phyloP scores from a whole-genome alignment of 2,329 filamentous ascomycete species.

The Orbilia javanica region DNA sequence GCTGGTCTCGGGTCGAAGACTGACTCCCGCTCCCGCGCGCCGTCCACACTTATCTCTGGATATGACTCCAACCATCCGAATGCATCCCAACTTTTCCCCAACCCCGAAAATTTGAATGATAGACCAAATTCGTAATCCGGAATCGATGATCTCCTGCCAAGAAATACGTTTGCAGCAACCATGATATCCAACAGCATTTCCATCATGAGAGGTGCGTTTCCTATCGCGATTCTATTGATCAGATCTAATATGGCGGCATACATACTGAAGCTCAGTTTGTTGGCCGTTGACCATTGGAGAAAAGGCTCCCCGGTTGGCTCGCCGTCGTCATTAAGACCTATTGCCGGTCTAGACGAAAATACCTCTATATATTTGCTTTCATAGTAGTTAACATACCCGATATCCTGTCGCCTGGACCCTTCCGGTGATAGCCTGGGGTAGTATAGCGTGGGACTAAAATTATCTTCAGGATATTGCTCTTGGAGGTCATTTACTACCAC shows the following conservation, averaged over 20 bases:
- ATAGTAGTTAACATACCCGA: slow-evolving; percentile 9
- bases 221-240: neutral
- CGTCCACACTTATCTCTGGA: slow-evolving; percentile 5
- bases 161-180: slow-evolving; percentile 14
- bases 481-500: neutral
- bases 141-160: slow-evolving; percentile 4
- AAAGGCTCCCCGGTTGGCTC: neutral
- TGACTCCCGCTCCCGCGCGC: neutral
- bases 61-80: slow-evolving; percentile 21
- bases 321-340: neutral
- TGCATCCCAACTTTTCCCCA: neutral
- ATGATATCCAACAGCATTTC: slow-evolving; percentile 23
- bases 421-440: neutral
- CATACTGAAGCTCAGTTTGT: neutral
- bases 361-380: neutral
- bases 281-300: neutral
- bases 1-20: neutral
- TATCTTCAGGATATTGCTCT: neutral
- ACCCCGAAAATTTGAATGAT: neutral
- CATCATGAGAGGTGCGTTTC: slow-evolving; percentile 2
- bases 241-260: neutral
- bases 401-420: neutral
- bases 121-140: slow-evolving; percentile 23
- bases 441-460: neutral
- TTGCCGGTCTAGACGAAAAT: neutral